Evolutionary conservation across 371 early-diverging fungal species (phyloP), one percentile per base, ranked within the genome.

Genomic region (Umbelopsis sp.): DNA sequence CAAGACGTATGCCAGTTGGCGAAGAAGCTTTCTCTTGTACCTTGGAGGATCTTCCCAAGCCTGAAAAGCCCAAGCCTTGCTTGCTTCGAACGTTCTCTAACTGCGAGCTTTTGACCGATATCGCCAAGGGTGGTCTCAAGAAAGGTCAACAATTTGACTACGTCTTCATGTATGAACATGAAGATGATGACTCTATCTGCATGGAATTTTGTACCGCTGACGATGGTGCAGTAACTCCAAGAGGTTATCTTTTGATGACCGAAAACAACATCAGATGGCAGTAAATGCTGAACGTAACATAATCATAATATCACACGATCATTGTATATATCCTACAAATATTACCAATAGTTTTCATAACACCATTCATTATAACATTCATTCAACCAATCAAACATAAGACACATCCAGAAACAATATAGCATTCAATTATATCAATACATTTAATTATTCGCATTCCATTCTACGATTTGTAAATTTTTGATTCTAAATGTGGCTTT

Each of bases 81-180:
- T 29, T 71, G 12, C 44, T 71, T 22, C 63, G 53, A 22, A 67
- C 66, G 6, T 57, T 67, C 25, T 48, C 63, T 12, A 63, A 67
- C 22, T 71, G 71, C 51, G 37, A 32, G 10, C 52, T 71, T 18
- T 41, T 52, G 38, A 66, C 44, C 6, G 51, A 63, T 25, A 53
- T 71, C 11, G 63, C 63, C 16, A 71, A 71, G 32, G 71, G 71
- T 32, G 71, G 71, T 3, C 35, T 71, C 51, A 50, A 44, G 16
- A 44, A 50, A 12, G 71, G 71, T 14, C 52, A 67, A 3, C 51
- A 44, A 8, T 71, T 63, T 45, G 63, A 63, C 38, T 29, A 22
- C 20, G 67, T 71, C 38, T 71, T 71, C 35, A 65, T 71, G 45
- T 71, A 67, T 51, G 71, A 71, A 20, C 71, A 71, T 52, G 50